These are phyloP conservation scores for Kwoniella bestiolae DNA, from an alignment of 768 basidiomycete genomes.

Conservation along the genomic window DNA sequence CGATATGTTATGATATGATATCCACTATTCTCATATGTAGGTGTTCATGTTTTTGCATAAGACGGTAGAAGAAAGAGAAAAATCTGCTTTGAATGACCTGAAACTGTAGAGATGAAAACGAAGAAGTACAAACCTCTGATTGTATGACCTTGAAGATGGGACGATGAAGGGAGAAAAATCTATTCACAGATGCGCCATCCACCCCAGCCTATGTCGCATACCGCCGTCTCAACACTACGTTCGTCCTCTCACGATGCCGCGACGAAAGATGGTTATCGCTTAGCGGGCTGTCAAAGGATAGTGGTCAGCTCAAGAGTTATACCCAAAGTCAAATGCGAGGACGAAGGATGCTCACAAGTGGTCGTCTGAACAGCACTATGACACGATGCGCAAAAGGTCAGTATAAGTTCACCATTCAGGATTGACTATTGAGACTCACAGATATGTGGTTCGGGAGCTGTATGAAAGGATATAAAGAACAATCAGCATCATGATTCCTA, in stretches of 20 bases:
- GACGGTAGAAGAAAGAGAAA: not conserved
- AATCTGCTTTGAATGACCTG: not conserved
- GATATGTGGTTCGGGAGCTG: constrained; percentile 58
- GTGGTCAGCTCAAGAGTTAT: not conserved
- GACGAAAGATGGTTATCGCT: constrained; percentile 25
- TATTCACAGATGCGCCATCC: too few relatives aligned
- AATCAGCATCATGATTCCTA: not conserved
- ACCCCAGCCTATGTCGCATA: too few relatives aligned
- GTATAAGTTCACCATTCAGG: not conserved
- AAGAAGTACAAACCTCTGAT: too few relatives aligned
- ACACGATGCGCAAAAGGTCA: not conserved
- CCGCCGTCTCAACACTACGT: too few relatives aligned
- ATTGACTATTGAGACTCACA: constrained; percentile 34
- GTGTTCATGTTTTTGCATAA: not conserved
- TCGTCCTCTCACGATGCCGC: too few relatives aligned
- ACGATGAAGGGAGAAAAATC: too few relatives aligned
- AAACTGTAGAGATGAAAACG: not conserved
- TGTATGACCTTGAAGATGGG: too few relatives aligned
- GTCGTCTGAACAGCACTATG: constrained; percentile 55
- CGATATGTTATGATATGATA: not conserved
- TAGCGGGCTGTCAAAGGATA: constrained; percentile 9
- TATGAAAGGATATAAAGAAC: not conserved
- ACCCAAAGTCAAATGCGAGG: not conserved
- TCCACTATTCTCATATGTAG: not conserved
- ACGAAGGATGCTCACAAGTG: constrained; percentile 36